A percentile compares a stretch with the other conserved stretches of the same genome.
phyloP scores from a whole-genome alignment of 164 flowering plant species.

The Dillenia suffruticosa region DNA sequence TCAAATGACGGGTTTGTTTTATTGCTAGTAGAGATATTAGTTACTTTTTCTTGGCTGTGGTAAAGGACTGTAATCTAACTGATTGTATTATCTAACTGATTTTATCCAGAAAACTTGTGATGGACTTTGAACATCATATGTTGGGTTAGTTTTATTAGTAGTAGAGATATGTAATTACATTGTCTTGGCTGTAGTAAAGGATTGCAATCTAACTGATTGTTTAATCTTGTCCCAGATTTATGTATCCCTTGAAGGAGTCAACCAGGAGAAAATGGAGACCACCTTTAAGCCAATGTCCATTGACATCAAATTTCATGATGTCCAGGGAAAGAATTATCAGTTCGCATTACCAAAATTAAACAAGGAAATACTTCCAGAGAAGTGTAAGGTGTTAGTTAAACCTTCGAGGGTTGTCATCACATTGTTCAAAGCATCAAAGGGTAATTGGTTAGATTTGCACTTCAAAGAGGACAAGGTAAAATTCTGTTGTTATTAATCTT shows the following conservation, averaged over 20 bases:
- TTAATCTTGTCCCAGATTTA: slow-evolving; percentile 43
- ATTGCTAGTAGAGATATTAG: no score
- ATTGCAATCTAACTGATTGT: no score
- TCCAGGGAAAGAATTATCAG: slow-evolving; percentile 82
- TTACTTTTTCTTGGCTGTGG: no score
- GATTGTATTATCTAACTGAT: background rate
- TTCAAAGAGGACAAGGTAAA: slow-evolving; percentile 92
- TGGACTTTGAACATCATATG: no score
- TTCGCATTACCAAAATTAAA: slow-evolving; percentile 73
- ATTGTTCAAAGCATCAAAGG: slow-evolving; percentile 74
- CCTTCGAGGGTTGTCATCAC: slow-evolving; percentile 70
- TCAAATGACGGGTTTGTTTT: no score
- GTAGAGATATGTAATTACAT: no score
- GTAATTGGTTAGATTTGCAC: slow-evolving; percentile 85
- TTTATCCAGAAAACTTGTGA: no score
- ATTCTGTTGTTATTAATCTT: background rate
- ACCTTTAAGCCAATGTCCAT: slow-evolving; percentile 62
- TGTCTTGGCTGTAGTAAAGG: no score
- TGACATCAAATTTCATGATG: slow-evolving; percentile 80
- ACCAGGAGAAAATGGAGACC: slow-evolving; percentile 70
- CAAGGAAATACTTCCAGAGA: slow-evolving; percentile 78
- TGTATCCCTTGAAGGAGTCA: slow-evolving; percentile 71
- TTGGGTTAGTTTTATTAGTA: no score
- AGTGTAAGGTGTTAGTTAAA: slow-evolving; percentile 71
- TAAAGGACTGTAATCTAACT: no score